These are phyloP conservation scores for Inosperma sp. DNA, from an alignment of 768 basidiomycete genomes.

Conservation along the genomic window DNA sequence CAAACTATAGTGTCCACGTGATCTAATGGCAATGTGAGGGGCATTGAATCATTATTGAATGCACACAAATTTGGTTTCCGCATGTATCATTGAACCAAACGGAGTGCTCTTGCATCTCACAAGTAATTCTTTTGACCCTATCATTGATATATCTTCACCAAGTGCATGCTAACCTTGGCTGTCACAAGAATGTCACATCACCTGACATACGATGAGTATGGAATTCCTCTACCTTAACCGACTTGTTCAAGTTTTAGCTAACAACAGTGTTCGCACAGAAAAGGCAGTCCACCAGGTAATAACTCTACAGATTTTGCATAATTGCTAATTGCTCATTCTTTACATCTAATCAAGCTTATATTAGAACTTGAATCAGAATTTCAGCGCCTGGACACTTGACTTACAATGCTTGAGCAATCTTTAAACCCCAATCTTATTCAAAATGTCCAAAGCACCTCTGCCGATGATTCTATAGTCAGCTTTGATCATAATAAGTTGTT, in stretches of 20 bases:
- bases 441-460: not conserved
- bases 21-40: not conserved
- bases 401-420: slow-evolving; percentile 1
- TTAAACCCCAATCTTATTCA: not conserved
- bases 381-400: not conserved
- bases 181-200: too few species aligned
- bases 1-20: too few species aligned
- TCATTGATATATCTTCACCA: too few species aligned
- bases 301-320: not conserved
- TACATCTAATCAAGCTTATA: not conserved
- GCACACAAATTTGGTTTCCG: not conserved
- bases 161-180: too few species aligned
- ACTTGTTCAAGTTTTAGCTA: not conserved
- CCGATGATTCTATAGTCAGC: not conserved
- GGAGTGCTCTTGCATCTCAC: too few species aligned
- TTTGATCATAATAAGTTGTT: not conserved
- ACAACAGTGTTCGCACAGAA: not conserved
- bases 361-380: not conserved
- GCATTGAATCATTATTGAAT: too few species aligned
- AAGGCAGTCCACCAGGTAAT: not conserved
- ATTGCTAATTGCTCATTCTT: too few species aligned
- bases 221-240: too few species aligned
- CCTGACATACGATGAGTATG: too few species aligned
- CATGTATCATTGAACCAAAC: not conserved
- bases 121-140: too few species aligned